These are phyloP conservation scores for Penicillium sp. DNA, from an alignment of 2,329 filamentous ascomycete genomes.

Conservation along the genomic window DNA sequence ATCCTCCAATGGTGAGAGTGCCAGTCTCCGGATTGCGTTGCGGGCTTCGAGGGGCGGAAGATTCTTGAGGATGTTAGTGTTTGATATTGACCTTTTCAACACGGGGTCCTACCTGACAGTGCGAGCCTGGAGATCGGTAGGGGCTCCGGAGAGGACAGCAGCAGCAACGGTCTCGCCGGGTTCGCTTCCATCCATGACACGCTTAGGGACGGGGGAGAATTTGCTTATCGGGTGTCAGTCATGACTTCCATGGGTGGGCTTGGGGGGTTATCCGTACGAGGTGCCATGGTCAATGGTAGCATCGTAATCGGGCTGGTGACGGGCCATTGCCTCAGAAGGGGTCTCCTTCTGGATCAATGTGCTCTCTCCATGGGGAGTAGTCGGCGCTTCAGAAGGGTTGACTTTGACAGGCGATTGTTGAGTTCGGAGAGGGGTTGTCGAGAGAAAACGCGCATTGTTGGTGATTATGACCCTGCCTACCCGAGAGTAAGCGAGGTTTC, in stretches of 20 bases:
- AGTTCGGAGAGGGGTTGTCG: constrained; percentile 47
- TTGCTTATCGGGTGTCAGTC: constrained; percentile 60
- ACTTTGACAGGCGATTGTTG: constrained; percentile 61
- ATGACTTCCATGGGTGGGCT: constrained; percentile 2
- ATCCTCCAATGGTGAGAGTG: constrained; percentile 87
- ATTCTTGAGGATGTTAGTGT: constrained; percentile 65
- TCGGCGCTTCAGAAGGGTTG: constrained; percentile 50
- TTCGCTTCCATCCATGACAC: constrained; percentile 90
- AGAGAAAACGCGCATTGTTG: constrained; percentile 44
- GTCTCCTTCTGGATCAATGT: constrained; percentile 58
- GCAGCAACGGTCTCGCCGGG: constrained; percentile 75
- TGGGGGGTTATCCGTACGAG: constrained; percentile 66
- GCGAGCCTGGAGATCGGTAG: constrained; percentile 89
- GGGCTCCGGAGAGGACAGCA: constrained; percentile 87
- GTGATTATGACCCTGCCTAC: constrained; percentile 35
- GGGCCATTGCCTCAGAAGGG: constrained; percentile 56
- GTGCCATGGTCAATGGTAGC: constrained; percentile 84
- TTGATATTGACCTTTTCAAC: constrained; percentile 2
- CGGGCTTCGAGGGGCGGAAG: constrained; percentile 88
- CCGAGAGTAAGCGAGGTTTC: constrained; percentile 42
- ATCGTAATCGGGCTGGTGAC: constrained; percentile 80
- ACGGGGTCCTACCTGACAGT: constrained; percentile 76
- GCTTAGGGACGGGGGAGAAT: constrained; percentile 89
- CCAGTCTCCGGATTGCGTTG: constrained; percentile 93
- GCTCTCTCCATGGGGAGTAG: constrained; percentile 41